These are phyloP conservation scores for Sophora flavescens DNA, from an alignment of 306 rosid species.

Conservation along the genomic window DNA sequence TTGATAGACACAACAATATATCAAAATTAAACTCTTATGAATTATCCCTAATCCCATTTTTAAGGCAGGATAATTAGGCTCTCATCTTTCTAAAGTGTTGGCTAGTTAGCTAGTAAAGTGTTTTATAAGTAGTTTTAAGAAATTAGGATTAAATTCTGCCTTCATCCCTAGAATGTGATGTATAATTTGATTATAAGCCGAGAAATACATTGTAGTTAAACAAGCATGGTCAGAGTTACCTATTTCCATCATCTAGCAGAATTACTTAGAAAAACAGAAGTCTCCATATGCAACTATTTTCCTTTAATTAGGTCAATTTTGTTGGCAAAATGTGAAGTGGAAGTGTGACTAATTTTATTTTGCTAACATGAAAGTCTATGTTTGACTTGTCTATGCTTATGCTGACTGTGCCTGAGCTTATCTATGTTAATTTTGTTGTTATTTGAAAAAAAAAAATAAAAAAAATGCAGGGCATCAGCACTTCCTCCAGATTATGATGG, in stretches of 20 bases:
- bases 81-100: too few species aligned
- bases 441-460: neutral
- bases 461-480: conserved; percentile 62
- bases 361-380: neutral
- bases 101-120: too few species aligned
- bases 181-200: too few species aligned
- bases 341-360: neutral
- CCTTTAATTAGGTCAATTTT: neutral
- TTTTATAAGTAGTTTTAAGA: too few species aligned
- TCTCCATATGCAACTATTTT: neutral
- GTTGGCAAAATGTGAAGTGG: neutral
- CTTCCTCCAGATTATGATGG: conserved; percentile 65
- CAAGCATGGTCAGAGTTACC: neutral
- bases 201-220: too few species aligned
- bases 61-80: neutral
- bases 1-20: too few species aligned
- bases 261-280: neutral
- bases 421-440: neutral
- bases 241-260: neutral
- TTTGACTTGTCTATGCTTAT: conserved; percentile 10
- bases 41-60: neutral
- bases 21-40: too few species aligned
- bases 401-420: neutral
- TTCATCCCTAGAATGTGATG: too few species aligned
- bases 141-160: too few species aligned